These are phyloP conservation scores for Solanum hybrid DNA, from an alignment of 305 asterid species.

Conservation along the genomic window DNA sequence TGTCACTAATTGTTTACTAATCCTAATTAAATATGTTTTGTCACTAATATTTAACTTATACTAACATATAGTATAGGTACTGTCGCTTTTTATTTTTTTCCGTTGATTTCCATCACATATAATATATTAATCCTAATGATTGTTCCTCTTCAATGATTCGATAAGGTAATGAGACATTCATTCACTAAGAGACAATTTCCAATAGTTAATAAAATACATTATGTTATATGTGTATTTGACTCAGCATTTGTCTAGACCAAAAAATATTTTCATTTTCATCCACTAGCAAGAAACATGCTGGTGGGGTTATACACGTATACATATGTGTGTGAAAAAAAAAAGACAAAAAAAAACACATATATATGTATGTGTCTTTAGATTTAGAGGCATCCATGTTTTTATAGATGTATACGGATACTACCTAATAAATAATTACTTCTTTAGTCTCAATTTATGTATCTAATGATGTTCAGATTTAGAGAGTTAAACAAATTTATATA, in stretches of 20 bases:
- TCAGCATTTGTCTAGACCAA: neutral
- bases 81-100: neutral
- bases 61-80: neutral
- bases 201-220: neutral
- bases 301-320: neutral
- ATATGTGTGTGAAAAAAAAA: neutral
- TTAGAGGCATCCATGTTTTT: neutral
- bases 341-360: neutral
- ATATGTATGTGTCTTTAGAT: neutral
- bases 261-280: neutral
- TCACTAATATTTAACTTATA: neutral
- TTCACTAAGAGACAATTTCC: neutral
- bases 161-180: neutral
- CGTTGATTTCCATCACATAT: neutral
- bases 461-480: no score
- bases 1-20: neutral
- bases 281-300: neutral
- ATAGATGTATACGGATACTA: neutral
- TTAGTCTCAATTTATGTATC: neutral
- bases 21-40: neutral
- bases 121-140: neutral
- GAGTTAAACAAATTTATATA: neutral
- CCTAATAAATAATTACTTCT: no score
- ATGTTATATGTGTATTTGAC: neutral
- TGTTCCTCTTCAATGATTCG: neutral